A percentile compares a stretch with the other conserved stretches of the same genome.
phyloP scores from a whole-genome alignment of 164 flowering plant genomes.

The Berberis thunbergii region DNA sequence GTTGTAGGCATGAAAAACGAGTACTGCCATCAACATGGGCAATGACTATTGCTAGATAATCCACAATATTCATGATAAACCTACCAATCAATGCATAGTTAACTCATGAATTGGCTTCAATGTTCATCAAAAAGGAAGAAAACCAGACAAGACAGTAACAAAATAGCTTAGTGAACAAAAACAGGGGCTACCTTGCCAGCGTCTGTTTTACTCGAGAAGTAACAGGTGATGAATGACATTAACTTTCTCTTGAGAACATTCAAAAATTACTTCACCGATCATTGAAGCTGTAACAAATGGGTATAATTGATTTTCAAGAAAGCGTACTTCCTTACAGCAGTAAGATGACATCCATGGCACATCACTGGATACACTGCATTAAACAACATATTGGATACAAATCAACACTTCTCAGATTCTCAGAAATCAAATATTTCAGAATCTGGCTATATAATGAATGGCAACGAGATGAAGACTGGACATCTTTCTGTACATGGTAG shows the following conservation, averaged over 20 bases:
- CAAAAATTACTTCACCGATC: slow-evolving; percentile 4
- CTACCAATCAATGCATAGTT: too few relatives aligned
- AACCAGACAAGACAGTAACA: too few relatives aligned
- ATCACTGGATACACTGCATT: slow-evolving; percentile 21
- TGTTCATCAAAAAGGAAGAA: too few relatives aligned
- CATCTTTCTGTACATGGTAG: not conserved
- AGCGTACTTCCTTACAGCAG: slow-evolving; percentile 21
- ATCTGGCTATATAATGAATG: not conserved
- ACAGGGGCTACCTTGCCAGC: too few relatives aligned
- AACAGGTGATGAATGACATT: too few relatives aligned
- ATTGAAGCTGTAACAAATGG: slow-evolving; percentile 8
- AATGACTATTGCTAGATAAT: too few relatives aligned
- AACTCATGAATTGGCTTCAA: too few relatives aligned
- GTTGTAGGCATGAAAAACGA: too few relatives aligned
- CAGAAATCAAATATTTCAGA: not conserved
- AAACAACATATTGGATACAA: slow-evolving; percentile 11
- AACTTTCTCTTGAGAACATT: not conserved
- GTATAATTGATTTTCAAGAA: slow-evolving; percentile 6
- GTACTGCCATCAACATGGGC: too few relatives aligned
- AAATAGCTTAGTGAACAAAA: too few relatives aligned
- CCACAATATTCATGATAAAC: too few relatives aligned
- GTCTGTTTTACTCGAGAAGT: too few relatives aligned
- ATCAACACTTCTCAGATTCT: slow-evolving; percentile 8
- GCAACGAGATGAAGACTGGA: not conserved
- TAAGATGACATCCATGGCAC: slow-evolving; percentile 7